These are phyloP conservation scores for Epichloe amarillans DNA, from an alignment of 2,329 filamentous ascomycete genomes.

Conservation along the genomic window DNA sequence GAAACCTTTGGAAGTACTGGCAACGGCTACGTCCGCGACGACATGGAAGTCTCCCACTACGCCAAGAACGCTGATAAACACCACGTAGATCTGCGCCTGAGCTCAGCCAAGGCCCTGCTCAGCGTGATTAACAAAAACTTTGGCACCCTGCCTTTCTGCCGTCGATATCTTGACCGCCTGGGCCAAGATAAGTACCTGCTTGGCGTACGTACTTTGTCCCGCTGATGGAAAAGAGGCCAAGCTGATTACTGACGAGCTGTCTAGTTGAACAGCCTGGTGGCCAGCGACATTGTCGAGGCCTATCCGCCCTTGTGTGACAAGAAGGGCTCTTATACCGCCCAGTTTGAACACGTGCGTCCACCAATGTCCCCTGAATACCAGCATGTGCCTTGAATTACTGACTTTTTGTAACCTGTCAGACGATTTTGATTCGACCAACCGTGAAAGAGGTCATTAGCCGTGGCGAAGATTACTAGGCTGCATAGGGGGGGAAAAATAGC, in stretches of 20 bases:
- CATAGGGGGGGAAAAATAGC: constrained; percentile 8
- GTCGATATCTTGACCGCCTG: constrained; percentile 82
- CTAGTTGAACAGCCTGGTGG: constrained; percentile 74
- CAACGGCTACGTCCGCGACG: constrained; percentile 74
- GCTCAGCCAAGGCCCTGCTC: constrained; percentile 73
- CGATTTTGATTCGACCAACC: constrained; percentile 62
- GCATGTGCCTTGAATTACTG: constrained; percentile 1
- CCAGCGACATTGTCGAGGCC: constrained; percentile 71
- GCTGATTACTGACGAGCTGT: not conserved
- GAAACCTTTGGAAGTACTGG: constrained; percentile 94
- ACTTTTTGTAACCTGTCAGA: constrained; percentile 29
- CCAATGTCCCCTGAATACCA: too few relatives aligned
- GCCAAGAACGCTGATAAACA: constrained; percentile 60
- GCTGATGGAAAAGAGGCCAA: not conserved
- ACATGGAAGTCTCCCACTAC: constrained; percentile 86
- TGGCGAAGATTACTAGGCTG: constrained; percentile 63
- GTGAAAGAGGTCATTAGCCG: constrained; percentile 82
- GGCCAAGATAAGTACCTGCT: constrained; percentile 90
- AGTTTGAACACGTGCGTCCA: constrained; percentile 77
- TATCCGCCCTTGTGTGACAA: constrained; percentile 84
- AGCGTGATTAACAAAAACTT: constrained; percentile 95
- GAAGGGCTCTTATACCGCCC: constrained; percentile 89
- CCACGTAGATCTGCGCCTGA: constrained; percentile 62
- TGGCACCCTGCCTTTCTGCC: constrained; percentile 79
- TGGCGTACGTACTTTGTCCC: constrained; percentile 43